A percentile compares a stretch with the other conserved stretches of the same genome.
Conservation (phyloP, 148 eudicot species). For the Cornus suecica region DNA sequence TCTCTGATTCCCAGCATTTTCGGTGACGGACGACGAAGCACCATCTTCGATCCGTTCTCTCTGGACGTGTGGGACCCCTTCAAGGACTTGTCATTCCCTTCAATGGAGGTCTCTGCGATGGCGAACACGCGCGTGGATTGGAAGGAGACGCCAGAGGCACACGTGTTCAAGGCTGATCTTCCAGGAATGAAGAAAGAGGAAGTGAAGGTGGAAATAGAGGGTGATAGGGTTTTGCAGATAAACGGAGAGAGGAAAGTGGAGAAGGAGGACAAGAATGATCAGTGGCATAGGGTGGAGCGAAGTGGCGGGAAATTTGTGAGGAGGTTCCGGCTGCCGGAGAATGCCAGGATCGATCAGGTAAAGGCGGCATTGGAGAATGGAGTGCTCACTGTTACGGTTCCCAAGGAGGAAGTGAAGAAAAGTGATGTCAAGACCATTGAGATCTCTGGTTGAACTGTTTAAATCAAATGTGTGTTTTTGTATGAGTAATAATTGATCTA, state of each 20-base stretch:
- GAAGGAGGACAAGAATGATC: constrained; percentile 50
- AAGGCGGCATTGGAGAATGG: constrained; percentile 51
- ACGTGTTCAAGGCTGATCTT: constrained; percentile 44
- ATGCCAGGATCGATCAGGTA: constrained; percentile 31
- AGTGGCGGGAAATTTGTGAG: constrained; percentile 40
- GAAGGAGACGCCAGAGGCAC: constrained; percentile 53
- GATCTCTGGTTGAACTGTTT: constrained; percentile 40
- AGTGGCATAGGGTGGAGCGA: constrained; percentile 47
- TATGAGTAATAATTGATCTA: no score
- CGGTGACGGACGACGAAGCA: constrained; percentile 22
- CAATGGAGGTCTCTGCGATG: constrained; percentile 19
- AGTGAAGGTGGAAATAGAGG: constrained; percentile 51
- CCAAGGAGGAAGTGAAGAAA: constrained; percentile 36
- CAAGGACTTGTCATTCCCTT: constrained; percentile 13
- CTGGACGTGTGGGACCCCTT: constrained; percentile 40
- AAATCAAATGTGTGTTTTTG: no score
- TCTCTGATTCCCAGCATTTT: constrained; percentile 37
- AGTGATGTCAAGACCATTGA: constrained; percentile 39
- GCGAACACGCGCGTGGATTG: constrained; percentile 28
- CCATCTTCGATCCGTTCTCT: constrained; percentile 28
- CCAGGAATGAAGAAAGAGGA: constrained; percentile 53
- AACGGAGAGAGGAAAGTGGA: constrained; percentile 49
- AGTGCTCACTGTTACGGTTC: constrained; percentile 41
- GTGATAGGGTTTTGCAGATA: constrained; percentile 35
- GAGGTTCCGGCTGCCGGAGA: constrained; percentile 46